Evolutionary conservation across 1,284 basidiomycete genomes (phyloP).

Genomic region (Ganoderma sinense): DNA sequence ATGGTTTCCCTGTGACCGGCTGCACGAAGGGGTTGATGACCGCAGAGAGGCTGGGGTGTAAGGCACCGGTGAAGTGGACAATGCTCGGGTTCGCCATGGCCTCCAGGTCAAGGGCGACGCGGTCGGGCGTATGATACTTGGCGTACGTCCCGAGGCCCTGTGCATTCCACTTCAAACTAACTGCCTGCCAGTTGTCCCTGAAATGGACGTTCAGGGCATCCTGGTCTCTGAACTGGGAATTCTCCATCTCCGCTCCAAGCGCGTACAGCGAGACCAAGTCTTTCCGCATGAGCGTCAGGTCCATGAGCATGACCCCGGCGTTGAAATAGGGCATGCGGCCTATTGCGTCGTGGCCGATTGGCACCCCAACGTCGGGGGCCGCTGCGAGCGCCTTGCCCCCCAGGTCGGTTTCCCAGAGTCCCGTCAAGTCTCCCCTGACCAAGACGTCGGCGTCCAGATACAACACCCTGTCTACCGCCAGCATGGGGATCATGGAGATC

Average conservation of each 20-base stretch:
- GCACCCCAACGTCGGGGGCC: constrained; percentile 56
- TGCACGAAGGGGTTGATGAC: constrained; percentile 61
- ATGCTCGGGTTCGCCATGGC: constrained; percentile 52
- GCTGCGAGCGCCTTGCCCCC: constrained; percentile 51
- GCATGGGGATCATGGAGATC: constrained; percentile 51
- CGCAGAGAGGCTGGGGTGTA: constrained; percentile 52
- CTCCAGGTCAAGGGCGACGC: constrained; percentile 41
- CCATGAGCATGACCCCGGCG: constrained; percentile 60
- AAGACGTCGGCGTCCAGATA: constrained; percentile 64
- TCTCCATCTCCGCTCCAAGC: constrained; percentile 37
- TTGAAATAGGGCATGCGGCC: constrained; percentile 56
- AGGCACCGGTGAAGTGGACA: constrained; percentile 66
- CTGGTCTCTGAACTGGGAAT: constrained; percentile 52
- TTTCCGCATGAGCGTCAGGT: constrained; percentile 50
- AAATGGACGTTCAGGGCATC: constrained; percentile 61
- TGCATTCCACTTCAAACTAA: constrained; percentile 59
- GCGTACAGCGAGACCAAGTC: constrained; percentile 36
- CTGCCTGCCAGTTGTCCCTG: constrained; percentile 45
- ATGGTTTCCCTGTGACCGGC: constrained; percentile 62
- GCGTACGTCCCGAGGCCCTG: constrained; percentile 66
- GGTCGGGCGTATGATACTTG: constrained; percentile 42
- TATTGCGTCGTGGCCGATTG: constrained; percentile 50
- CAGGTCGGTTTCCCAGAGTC: constrained; percentile 57
- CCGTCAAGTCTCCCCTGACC: constrained; percentile 48
- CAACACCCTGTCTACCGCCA: constrained; percentile 58